Percentiles rank a stretch among this genome's conserved stretches.
Conservation (phyloP, 345 rosid genomes). For the Sonneratia caseolaris region DNA sequence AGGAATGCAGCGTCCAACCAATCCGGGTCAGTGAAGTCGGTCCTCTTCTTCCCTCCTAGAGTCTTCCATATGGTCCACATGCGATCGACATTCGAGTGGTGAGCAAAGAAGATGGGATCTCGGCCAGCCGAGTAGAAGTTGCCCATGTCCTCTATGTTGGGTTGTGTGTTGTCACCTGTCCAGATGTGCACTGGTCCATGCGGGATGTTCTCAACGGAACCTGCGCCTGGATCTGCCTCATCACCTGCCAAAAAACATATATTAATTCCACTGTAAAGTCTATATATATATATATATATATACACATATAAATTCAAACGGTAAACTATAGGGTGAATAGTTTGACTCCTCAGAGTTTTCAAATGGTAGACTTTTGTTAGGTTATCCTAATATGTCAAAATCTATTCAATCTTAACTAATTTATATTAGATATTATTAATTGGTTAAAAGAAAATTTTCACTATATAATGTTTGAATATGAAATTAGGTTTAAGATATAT, state of each 20-base stretch:
- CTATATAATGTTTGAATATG: too few relatives aligned
- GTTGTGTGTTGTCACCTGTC: conserved; percentile 41
- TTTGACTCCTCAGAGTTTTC: too few relatives aligned
- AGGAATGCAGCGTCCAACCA: conserved; percentile 46
- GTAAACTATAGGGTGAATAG: too few relatives aligned
- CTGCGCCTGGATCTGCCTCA: conserved; percentile 39
- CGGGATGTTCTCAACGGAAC: conserved; percentile 43
- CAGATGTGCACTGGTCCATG: conserved; percentile 40
- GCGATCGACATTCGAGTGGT: conserved; percentile 52
- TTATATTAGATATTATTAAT: too few relatives aligned
- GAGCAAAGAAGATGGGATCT: conserved; percentile 51
- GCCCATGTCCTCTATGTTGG: conserved; percentile 53
- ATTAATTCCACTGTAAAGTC: not conserved
- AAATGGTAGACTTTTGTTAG: too few relatives aligned
- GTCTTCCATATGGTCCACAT: conserved; percentile 56
- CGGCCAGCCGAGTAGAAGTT: conserved; percentile 49
- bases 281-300: not conserved
- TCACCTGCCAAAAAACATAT: conserved; percentile 18
- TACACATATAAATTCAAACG: too few relatives aligned
- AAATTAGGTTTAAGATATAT: too few relatives aligned
- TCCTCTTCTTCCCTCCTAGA: conserved; percentile 33
- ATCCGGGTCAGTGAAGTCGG: conserved; percentile 34
- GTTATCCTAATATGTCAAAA: too few relatives aligned
- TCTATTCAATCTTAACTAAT: too few relatives aligned
- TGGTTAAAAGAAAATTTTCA: too few relatives aligned